phyloP scores from a whole-genome alignment of 805 yeast genomes.

The Ogataea zsoltii region DNA sequence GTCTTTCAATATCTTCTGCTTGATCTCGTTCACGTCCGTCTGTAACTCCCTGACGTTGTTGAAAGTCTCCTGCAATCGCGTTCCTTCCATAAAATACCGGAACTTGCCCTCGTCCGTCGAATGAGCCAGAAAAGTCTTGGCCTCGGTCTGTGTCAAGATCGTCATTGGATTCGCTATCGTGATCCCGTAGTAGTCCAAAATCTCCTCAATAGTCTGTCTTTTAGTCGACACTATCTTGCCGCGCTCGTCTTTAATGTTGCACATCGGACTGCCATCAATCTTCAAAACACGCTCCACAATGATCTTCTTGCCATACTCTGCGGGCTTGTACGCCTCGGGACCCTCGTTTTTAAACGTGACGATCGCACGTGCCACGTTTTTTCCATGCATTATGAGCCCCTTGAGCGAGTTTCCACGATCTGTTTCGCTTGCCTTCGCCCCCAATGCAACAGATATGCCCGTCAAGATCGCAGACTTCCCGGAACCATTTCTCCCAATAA shows the following conservation, averaged over 20 bases:
- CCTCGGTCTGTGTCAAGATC: conserved; percentile 89
- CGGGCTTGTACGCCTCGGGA: conserved; percentile 62
- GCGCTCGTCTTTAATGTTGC: conserved; percentile 52
- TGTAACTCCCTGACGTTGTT: conserved; percentile 49
- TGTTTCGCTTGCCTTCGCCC: conserved; percentile 85
- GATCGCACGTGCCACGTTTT: conserved; percentile 62
- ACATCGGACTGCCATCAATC: conserved; percentile 52
- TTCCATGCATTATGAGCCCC: conserved; percentile 76
- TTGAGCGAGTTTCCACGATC: conserved; percentile 76
- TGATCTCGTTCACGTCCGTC: conserved; percentile 40
- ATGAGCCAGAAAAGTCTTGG: conserved; percentile 82
- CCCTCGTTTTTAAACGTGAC: conserved; percentile 68
- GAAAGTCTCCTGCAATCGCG: conserved; percentile 66
- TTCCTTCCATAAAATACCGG: conserved; percentile 76
- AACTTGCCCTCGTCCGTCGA: conserved; percentile 74
- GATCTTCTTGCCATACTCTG: conserved; percentile 66
- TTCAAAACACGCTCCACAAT: conserved; percentile 67
- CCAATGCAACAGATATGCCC: conserved; percentile 83
- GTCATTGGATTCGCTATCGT: conserved; percentile 90
- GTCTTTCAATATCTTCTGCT: conserved; percentile 40
- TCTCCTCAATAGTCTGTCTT: conserved; percentile 63
- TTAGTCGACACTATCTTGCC: conserved; percentile 60
- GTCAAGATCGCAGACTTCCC: conserved; percentile 90
- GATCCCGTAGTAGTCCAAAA: conserved; percentile 70
- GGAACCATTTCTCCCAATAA: conserved; percentile 87